Evolutionary conservation across 176 grass and related monocot genomes (phyloP), one percentile per base, ranked within the genome.

Genomic region (Saccharum officinarum): DNA sequence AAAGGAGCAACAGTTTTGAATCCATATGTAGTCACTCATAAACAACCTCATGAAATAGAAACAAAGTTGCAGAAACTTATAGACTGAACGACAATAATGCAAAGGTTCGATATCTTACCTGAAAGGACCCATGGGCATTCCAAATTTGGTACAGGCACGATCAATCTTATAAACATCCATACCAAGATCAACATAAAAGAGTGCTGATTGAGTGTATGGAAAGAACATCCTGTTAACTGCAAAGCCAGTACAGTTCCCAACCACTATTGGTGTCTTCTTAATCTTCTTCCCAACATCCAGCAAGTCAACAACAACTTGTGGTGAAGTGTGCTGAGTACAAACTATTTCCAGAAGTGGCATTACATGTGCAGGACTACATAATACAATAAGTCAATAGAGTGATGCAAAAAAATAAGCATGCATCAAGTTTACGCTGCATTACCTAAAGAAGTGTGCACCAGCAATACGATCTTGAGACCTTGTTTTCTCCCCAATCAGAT

Each of bases 51-150:
- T 40, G 57, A 73, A 82, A 86, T 8, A 13, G 38, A 55, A 71
- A 66, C 2, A 23, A 79, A 45, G 44, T 3, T 75, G 11, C 10
- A 85, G 31, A 71, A 87, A 80, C 15, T n/a, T 74, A 80, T 44
- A 71, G 46, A 70, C 60, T 52, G 13, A 25, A 47, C 3, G 1
- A 65, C 15, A 87, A 69, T 23, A 39, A 60, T 22, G 34, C 3
- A 62, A 28, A 52, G 69, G 75, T 36, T 71, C 2, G 49, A 69
- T 86, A 69, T 84, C 84, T 80, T 41, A 98, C 97, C 96, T 98
- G 91, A 98, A 95, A 55, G 97, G 97, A 70, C 97, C 97, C 93
- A 95, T 96, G 60, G 97, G 97, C 97, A 98, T 95, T 78, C 97
- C 97, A 66, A 98, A 98, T 86, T 98, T 95, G 44, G 89, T 95